Base-by-base conservation (phyloP, 2,329 filamentous ascomycete species). In the Phialocephala subalpina region DNA sequence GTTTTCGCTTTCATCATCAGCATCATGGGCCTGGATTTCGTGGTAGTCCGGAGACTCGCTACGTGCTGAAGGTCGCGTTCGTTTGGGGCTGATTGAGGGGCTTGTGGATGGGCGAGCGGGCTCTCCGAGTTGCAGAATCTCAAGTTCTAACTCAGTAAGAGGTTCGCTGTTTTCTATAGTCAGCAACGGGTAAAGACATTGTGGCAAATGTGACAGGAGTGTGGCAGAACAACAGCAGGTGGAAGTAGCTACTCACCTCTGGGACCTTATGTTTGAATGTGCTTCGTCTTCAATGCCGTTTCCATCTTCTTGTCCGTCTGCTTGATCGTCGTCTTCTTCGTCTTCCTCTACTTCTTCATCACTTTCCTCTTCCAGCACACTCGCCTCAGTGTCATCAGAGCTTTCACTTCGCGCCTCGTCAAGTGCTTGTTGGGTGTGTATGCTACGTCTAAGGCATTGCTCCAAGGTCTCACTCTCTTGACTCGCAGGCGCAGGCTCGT, bases 111-210 rank as follows among this genome's bases (percentile, higher is more conserved):
- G 9, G 18, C 25, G 6, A 47, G 42, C 1, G 9, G 27, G 40
- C 16, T 49, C 35, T 2, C 47, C 27, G 8, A 60, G 58, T 18
- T 52, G 6, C 25, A 60, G 58, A 33, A 60, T 49, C 18, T 35
- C 42, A 35, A 49, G 4, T 16, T 60, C 40, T 18, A 33, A 22
- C 16, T 60, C 58, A 49, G 22, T 27, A n/a, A 60, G 57, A 38
- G 33, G 7, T 20, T 60, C 40, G 42, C 58, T 60, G 14, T 49
- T 29, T 3, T 14, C 12, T 27, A 18, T 14, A 18, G 16, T 53
- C 25, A 53, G 25, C 29, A 7, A 49, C 2, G 16, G 14, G 6
- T 22, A 6, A 14, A 22, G 9, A 16, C 11, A 35, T 4, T 35
- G 52, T 25, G n/a, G 20, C 4, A 22, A 49, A 14, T 22, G 5